Evolutionary conservation across 805 yeast species (phyloP), one percentile per base, ranked within the genome.

Genomic region (Myxozyma lipomycoides): DNA sequence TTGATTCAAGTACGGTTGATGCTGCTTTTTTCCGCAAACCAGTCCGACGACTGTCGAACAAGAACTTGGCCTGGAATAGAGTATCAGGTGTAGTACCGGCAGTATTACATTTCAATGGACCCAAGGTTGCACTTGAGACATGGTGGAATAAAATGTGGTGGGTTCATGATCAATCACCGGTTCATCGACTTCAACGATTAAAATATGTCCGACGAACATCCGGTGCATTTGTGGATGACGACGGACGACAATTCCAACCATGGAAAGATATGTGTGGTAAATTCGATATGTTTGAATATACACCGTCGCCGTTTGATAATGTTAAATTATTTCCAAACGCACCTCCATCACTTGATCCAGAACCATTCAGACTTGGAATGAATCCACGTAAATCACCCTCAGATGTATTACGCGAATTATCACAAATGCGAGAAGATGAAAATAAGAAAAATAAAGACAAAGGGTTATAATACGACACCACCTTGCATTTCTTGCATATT

Each of bases 111-210:
- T 55, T 55, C 49, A 55, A 55, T 38, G 59, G 59, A 9, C 52
- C 57, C 17, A 55, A 55, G 44, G 43, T 47, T n/a, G 48, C 58
- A 23, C 49, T 55, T 25, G 55, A 54, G 23, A 52, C 55, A 19
- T 55, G 59, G 59, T 55, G 59, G 59, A 45, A 42, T 32, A 46
- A 55, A 42, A 55, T 55, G 59, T 55, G 59, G 59, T 55, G 54
- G 54, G 48, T 55, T n/a, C 43, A 52, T 23, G 53, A 55, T 26
- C 48, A 42, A 23, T 40, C 46, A 6, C 55, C 56, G 17, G 46
- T 40, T 17, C 49, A 35, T 15, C 52, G 59, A 6, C 40, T 47
- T 24, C 56, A 45, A 35, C 43, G 51, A 3, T 42, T 55, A 22
- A 44, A 52, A 38, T 26, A 48, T 25, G 59, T 45, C 26, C 53